Percentiles rank a stretch among this genome's conserved stretches.
Evolutionary conservation across 2,329 filamentous ascomycete species (phyloP).

Genomic region (Neophaeococcomyces aloes): DNA sequence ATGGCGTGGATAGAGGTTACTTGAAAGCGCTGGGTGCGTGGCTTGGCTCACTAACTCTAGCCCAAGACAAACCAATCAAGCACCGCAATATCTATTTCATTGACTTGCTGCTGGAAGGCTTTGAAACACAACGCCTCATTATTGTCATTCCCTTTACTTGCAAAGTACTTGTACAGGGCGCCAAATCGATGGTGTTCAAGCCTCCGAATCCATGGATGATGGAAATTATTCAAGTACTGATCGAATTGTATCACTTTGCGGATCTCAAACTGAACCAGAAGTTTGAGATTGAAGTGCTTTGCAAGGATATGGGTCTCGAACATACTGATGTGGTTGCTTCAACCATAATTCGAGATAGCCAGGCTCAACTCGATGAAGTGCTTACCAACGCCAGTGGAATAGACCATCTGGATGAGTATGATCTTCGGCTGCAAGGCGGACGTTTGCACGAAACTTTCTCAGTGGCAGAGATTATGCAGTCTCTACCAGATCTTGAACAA

Average conservation of each 20-base stretch:
- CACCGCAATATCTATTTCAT: conserved; percentile 97
- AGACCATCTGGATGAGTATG: conserved; percentile 74
- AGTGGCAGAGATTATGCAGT: conserved; percentile 64
- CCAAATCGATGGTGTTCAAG: conserved; percentile 75
- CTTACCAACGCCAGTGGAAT: conserved; percentile 50
- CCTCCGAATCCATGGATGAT: conserved; percentile 96
- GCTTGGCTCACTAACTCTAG: conserved; percentile 86
- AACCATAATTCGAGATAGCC: conserved; percentile 64
- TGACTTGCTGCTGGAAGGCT: conserved; percentile 83
- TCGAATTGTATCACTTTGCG: conserved; percentile 86
- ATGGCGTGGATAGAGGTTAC: conserved; percentile 71
- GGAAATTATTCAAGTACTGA: conserved; percentile 83
- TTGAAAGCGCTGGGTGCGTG: conserved; percentile 89
- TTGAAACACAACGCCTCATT: conserved; percentile 80
- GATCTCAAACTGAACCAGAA: conserved; percentile 95
- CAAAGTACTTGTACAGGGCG: conserved; percentile 81
- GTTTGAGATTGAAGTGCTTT: conserved; percentile 96
- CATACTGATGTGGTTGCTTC: conserved; percentile 85
- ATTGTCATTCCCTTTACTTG: conserved; percentile 96
- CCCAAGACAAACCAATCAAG: conserved; percentile 87
- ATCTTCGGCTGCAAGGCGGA: conserved; percentile 58
- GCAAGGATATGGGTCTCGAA: conserved; percentile 82
- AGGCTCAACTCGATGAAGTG: conserved; percentile 36
- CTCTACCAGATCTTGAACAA: conserved; percentile 72
- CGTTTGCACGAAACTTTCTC: conserved; percentile 64